phyloP scores from a whole-genome alignment of 176 grass and related monocot genomes.

The Musa acuminata region DNA sequence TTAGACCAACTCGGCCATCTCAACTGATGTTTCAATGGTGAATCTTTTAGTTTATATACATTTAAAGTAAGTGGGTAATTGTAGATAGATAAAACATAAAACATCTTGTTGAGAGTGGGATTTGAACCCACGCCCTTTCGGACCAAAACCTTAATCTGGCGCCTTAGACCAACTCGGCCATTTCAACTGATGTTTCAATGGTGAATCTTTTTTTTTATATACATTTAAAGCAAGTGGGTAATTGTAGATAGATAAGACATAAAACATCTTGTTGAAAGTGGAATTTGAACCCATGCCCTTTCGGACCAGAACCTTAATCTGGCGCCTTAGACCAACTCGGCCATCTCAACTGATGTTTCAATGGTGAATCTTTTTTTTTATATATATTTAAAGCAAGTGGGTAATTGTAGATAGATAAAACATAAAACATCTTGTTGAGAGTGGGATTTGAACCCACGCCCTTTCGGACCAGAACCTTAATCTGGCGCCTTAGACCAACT shows the following conservation, averaged over 20 bases:
- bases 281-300: conserved; percentile 84
- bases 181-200: too few species aligned
- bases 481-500: conserved; percentile 81
- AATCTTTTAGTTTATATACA: too few species aligned
- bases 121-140: conserved; percentile 84
- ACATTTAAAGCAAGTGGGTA: too few species aligned
- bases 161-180: conserved; percentile 88
- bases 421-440: too few species aligned
- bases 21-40: too few species aligned
- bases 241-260: too few species aligned
- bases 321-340: conserved; percentile 80
- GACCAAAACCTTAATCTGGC: conserved; percentile 62
- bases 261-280: conserved; percentile 62
- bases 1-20: conserved; percentile 92
- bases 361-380: too few species aligned
- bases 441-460: conserved; percentile 87
- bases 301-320: conserved; percentile 68
- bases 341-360: conserved; percentile 91
- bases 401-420: too few species aligned
- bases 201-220: too few species aligned
- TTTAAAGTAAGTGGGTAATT: too few species aligned
- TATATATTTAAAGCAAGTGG: too few species aligned
- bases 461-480: conserved; percentile 70
- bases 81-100: too few species aligned
- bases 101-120: conserved; percentile 67